Evolutionary conservation across 2,329 filamentous ascomycete genomes (phyloP).

Genomic region (Emmonsiellopsis sp.): DNA sequence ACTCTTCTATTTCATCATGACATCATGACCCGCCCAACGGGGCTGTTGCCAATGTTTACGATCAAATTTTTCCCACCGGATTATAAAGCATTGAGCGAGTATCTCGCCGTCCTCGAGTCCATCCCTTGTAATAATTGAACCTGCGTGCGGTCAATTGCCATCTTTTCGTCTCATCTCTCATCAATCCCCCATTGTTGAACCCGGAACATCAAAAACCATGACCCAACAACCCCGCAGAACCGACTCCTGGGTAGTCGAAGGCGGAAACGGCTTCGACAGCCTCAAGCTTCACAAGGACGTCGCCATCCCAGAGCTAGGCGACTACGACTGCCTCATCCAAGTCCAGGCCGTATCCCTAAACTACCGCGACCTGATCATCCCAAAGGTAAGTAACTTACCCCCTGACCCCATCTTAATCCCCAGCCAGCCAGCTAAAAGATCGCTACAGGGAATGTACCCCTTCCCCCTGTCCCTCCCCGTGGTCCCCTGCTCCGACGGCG

Average conservation of each 20-base stretch:
- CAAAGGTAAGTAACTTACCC: conserved; percentile 21
- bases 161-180: background rate
- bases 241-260: conserved; percentile 1
- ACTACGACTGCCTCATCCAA: conserved; percentile 64
- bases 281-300: background rate
- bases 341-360: conserved; percentile 42
- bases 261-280: conserved; percentile 2
- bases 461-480: conserved; percentile 36
- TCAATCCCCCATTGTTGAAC: background rate
- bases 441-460: conserved; percentile 32
- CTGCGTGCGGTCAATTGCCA: background rate
- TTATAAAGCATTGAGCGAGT: background rate
- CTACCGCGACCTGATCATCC: conserved; percentile 41
- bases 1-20: background rate
- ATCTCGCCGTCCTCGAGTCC: too few species aligned
- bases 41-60: background rate
- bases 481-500: conserved; percentile 31
- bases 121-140: background rate
- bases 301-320: conserved; percentile 38
- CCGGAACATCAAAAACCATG: background rate
- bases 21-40: background rate
- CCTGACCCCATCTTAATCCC: background rate
- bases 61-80: background rate
- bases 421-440: too few species aligned
- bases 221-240: background rate